Percentiles rank a stretch among this genome's conserved stretches.
Evolutionary conservation across 2,329 filamentous ascomycete genomes (phyloP).

Genomic region (Trichoderma sp.): DNA sequence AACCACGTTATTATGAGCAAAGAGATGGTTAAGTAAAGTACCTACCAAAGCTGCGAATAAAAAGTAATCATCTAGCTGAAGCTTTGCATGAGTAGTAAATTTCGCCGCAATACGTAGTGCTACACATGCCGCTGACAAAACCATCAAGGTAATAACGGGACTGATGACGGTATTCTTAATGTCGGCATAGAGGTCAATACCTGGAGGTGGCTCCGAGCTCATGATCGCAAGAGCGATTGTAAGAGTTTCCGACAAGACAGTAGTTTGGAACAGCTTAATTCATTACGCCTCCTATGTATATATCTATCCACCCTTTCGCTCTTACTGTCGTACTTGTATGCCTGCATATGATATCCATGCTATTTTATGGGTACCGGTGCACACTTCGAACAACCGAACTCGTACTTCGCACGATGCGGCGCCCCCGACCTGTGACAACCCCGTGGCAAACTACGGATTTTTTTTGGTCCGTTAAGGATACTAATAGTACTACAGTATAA

Average conservation of each 20-base stretch:
- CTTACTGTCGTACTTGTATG: background rate
- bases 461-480: background rate
- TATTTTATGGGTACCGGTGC: background rate
- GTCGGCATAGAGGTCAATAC: background rate
- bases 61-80: background rate
- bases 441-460: background rate
- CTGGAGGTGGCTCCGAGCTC: background rate
- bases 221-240: background rate
- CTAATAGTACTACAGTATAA: too few species aligned
- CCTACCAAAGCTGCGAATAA: background rate
- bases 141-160: background rate
- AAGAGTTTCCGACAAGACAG: background rate
- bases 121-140: background rate
- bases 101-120: background rate
- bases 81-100: background rate
- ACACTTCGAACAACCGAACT: background rate
- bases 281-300: background rate
- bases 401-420: background rate
- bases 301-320: background rate
- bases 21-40: background rate
- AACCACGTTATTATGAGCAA: background rate
- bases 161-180: background rate
- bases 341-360: background rate
- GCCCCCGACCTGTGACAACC: background rate
- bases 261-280: background rate